Base-by-base conservation (phyloP, 2,329 filamentous ascomycete species). In the Colletotrichum plurivorum region DNA sequence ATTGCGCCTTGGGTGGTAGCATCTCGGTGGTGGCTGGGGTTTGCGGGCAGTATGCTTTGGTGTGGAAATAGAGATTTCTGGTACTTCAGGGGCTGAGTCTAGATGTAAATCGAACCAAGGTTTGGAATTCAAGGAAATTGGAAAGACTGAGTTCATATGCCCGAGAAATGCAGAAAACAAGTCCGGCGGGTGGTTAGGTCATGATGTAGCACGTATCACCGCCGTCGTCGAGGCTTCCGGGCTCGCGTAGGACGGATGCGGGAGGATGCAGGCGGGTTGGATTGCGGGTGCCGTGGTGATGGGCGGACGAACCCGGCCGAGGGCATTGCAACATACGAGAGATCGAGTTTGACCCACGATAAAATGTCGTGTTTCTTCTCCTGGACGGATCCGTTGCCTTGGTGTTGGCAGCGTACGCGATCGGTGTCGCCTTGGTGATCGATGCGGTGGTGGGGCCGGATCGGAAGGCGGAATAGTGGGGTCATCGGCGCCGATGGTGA, bases 241-340 rank as follows among this genome's bases (percentile, higher is more conserved):
- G 59, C 20, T 62, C 49, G 59, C 22, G 59, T 62, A 36, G 59
- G 59, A 62, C 59, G 59, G 39, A 54, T 62, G 53, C 59, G 59
- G 59, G 59, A 20, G 25, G 58, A 22, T 61, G 48, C 58, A 43
- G 48, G 49, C 20, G n/a, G 27, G 27, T 45, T 39, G 49, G 39
- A 62, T 43, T 54, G 59, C 54, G 59, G 49, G 53, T 62, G 49
- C 36, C 45, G 36, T n/a, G 41, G 41, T 54, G 59, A 54, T 48
- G 52, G 3, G 48, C 1, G 39, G 39, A 46, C 18, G 49, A 54
- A 53, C 22, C 12, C 59, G n/a, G 59, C 22, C 6, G 20, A 46
- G 22, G 0, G 20, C 31, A 36, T 12, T 36, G 48, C 9, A 8
- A 7, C 8, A 31, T 31, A 10, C 5, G 27, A 31, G 8, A 10